Evolutionary conservation across 331 rosid genomes (phyloP).

Genomic region (Acacia pycnantha): DNA sequence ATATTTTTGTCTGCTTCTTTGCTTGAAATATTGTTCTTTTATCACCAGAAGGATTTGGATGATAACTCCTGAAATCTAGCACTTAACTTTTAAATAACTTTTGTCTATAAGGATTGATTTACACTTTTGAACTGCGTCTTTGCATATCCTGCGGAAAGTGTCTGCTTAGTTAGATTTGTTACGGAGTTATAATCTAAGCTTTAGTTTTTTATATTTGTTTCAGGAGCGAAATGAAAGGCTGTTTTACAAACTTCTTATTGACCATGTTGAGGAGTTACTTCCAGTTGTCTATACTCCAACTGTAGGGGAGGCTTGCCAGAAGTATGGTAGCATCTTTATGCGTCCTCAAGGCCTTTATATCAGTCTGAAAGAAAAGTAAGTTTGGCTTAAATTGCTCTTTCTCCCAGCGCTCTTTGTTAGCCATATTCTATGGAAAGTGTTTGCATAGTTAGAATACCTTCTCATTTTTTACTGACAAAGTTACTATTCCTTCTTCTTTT

Average conservation of each 20-base stretch:
- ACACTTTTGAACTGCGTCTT: not conserved
- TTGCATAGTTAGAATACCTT: not conserved
- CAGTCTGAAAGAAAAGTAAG: conserved; percentile 96
- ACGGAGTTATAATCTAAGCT: conserved; percentile 18
- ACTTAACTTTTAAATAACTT: not conserved
- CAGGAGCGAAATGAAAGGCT: conserved; percentile 88
- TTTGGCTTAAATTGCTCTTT: not conserved
- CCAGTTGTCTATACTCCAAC: conserved; percentile 97
- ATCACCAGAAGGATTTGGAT: not conserved
- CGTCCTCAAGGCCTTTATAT: conserved; percentile 91
- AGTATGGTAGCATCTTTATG: conserved; percentile 85
- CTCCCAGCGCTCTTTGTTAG: not conserved
- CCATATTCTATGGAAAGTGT: not conserved
- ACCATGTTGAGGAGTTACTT: conserved; percentile 91
- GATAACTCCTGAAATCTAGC: too few relatives aligned
- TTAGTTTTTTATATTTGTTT: conserved; percentile 13
- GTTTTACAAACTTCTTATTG: conserved; percentile 80
- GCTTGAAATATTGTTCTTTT: not conserved
- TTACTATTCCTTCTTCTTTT: conserved; percentile 11
- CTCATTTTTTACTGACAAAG: conserved; percentile 14
- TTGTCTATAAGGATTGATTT: not conserved
- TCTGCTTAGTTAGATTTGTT: not conserved
- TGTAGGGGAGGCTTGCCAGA: conserved; percentile 99
- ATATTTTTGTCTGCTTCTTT: not conserved
- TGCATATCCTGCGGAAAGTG: not conserved